Evolutionary conservation across 495 filamentous ascomycete species (phyloP).

Genomic region (Bacidia rubella): DNA sequence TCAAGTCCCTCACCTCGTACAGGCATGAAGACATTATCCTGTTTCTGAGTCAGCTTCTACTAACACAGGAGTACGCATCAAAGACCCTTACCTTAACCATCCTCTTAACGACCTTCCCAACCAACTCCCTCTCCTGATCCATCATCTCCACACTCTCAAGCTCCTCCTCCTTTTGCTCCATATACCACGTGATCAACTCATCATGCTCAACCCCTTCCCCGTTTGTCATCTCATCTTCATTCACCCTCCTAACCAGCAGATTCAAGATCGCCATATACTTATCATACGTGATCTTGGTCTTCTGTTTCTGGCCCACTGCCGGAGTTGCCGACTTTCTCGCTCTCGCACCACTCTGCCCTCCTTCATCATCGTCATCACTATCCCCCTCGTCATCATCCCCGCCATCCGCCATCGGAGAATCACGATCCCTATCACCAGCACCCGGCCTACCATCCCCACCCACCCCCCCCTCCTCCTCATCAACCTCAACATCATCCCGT

Average conservation of each 20-base stretch:
- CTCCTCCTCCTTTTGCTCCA: conserved; percentile 85
- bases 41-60: no score
- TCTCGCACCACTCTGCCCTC: conserved; percentile 19
- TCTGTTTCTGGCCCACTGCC: conserved; percentile 29
- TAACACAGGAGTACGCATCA: no score
- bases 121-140: conserved; percentile 57
- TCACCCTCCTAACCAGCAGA: conserved; percentile 63
- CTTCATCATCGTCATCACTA: conserved; percentile 26
- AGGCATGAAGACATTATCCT: conserved; percentile 89
- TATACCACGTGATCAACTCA: conserved; percentile 76
- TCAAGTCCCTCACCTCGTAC: conserved; percentile 74
- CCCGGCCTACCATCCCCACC: conserved; percentile 54
- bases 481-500: conserved; percentile 94
- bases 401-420: conserved; percentile 54
- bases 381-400: conserved; percentile 25
- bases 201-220: conserved; percentile 89
- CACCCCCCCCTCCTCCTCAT: conserved; percentile 55
- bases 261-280: conserved; percentile 89
- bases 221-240: conserved; percentile 53
- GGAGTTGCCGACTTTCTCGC: conserved; percentile 26
- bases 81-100: conserved; percentile 95
- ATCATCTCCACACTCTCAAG: conserved; percentile 68
- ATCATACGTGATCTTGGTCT: conserved; percentile 88
- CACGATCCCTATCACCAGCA: conserved; percentile 33
- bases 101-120: conserved; percentile 81